Evolutionary conservation across 805 yeast species (phyloP).

Genomic region (Kazachstania viticola): DNA sequence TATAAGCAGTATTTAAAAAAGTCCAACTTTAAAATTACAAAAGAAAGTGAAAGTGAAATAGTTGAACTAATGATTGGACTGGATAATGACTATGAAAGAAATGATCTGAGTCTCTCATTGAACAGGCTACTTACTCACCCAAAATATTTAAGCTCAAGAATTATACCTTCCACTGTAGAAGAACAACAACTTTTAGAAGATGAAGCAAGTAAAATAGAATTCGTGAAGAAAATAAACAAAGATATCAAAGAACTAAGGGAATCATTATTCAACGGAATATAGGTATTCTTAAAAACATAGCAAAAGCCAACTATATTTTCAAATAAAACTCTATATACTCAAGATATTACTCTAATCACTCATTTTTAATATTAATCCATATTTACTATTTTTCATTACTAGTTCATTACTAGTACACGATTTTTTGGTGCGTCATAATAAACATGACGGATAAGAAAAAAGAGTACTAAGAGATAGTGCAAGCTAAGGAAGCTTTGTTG

Average conservation of each 20-base stretch:
- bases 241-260: constrained; percentile 45
- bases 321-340: too few relatives aligned
- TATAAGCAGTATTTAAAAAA: constrained; percentile 36
- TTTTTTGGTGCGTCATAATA: too few relatives aligned
- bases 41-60: constrained; percentile 12
- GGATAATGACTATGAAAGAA: constrained; percentile 46
- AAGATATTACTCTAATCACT: too few relatives aligned
- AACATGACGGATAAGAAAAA: too few relatives aligned
- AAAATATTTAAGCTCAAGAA: constrained; percentile 61
- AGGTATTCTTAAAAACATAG: too few relatives aligned
- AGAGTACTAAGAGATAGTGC: too few relatives aligned
- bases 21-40: constrained; percentile 8
- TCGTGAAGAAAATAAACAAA: constrained; percentile 36
- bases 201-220: constrained; percentile 31
- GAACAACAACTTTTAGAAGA: constrained; percentile 48
- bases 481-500: too few relatives aligned
- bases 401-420: too few relatives aligned
- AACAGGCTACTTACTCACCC: constrained; percentile 78
- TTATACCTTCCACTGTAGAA: constrained; percentile 50
- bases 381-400: too few relatives aligned
- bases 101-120: constrained; percentile 47
- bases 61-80: constrained; percentile 43
- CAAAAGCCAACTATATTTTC: too few relatives aligned
- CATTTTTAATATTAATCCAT: too few relatives aligned
- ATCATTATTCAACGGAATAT: constrained; percentile 21